phyloP scores from a whole-genome alignment of 139 green algal species.

The Eudorina sp. region DNA sequence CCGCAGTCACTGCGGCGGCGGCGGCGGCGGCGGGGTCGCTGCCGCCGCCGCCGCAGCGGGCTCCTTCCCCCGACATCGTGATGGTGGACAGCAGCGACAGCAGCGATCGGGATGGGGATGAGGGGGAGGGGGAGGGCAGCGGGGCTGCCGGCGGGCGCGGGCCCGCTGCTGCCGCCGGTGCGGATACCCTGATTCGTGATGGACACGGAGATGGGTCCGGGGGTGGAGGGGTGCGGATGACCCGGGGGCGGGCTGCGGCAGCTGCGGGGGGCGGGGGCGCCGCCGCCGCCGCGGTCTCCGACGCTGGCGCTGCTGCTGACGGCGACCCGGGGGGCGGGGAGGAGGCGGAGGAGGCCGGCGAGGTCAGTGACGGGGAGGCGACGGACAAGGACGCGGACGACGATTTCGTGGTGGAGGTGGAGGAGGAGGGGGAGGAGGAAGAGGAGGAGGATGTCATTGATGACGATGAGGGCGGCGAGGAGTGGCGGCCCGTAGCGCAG shows the following conservation, averaged over 20 bases:
- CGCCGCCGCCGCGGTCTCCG: not conserved
- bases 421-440: constrained; percentile 1
- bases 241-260: no score
- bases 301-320: not conserved
- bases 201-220: no score
- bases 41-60: not conserved
- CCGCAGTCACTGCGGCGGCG: not conserved
- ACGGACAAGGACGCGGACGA: not conserved
- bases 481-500: not conserved
- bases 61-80: no score
- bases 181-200: no score
- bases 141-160: not conserved
- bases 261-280: no score
- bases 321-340: no score
- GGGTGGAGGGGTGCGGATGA: no score
- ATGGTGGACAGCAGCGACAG: constrained; percentile 1
- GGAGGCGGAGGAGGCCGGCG: not conserved
- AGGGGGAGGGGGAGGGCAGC: not conserved
- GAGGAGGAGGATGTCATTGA: not conserved
- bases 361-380: not conserved
- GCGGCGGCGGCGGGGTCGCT: not conserved
- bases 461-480: not conserved
- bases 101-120: not conserved
- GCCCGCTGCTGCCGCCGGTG: not conserved
- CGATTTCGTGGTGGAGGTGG: not conserved